Evolutionary conservation across 306 rosid species (phyloP).

Genomic region (Cyclanthera cordifolia): DNA sequence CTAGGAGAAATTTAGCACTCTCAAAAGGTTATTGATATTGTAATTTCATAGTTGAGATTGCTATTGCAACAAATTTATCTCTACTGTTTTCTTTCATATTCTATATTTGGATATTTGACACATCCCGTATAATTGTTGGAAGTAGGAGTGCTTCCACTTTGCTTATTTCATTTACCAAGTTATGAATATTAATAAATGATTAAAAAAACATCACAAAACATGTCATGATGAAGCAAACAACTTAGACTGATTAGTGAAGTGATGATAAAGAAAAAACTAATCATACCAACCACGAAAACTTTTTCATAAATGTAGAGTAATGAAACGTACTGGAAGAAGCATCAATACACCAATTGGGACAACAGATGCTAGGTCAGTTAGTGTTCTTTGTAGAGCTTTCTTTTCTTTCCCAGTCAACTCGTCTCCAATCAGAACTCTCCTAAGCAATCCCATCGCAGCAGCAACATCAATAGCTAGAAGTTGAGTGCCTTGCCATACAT

Average conservation of each 20-base stretch:
- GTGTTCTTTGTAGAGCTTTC: slow-evolving; percentile 65
- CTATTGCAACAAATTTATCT: too few species aligned
- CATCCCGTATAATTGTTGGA: too few species aligned
- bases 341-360: slow-evolving; percentile 84
- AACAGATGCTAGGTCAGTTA: slow-evolving; percentile 90
- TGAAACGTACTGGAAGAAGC: slow-evolving; percentile 77
- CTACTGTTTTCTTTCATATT: too few species aligned
- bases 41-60: too few species aligned
- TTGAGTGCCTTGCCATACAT: slow-evolving; percentile 98
- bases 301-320: background rate
- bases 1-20: too few species aligned
- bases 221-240: background rate
- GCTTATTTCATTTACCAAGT: background rate
- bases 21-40: too few species aligned
- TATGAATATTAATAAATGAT: too few species aligned
- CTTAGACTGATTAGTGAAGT: background rate
- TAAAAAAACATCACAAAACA: background rate
- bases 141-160: background rate
- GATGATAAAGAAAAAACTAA: background rate
- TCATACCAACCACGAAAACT: background rate
- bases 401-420: slow-evolving; percentile 86
- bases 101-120: too few species aligned
- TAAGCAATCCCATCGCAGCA: slow-evolving; percentile 60
- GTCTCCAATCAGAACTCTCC: slow-evolving; percentile 70
- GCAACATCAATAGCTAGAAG: slow-evolving; percentile 78